Evolutionary conservation across 108 stramenopile species (phyloP).

Genomic region (Fistulifera pelliculosa): DNA sequence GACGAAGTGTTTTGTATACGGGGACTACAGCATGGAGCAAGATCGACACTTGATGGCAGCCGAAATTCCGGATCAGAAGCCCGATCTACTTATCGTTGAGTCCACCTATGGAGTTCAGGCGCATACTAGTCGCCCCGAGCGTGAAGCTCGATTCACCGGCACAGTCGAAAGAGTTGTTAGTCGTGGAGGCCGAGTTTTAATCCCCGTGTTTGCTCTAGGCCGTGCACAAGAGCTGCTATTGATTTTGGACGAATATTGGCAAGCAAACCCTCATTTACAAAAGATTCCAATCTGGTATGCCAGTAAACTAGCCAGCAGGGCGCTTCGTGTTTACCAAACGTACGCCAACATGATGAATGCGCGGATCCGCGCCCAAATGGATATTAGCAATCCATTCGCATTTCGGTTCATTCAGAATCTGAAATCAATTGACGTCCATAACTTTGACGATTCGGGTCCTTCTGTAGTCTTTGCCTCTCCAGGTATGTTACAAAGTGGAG

Average conservation of each 20-base stretch:
- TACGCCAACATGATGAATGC: slow-evolving; percentile 99
- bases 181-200: slow-evolving; percentile 90
- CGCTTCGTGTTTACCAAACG: slow-evolving; percentile 95
- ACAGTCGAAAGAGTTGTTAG: slow-evolving; percentile 81
- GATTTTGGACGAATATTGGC: slow-evolving; percentile 98
- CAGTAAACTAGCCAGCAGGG: slow-evolving; percentile 84
- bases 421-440: slow-evolving; percentile 87
- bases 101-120: slow-evolving; percentile 95
- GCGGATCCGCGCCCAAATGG: slow-evolving; percentile 88
- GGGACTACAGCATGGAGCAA: slow-evolving; percentile 97
- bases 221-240: slow-evolving; percentile 94
- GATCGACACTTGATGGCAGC: slow-evolving; percentile 97
- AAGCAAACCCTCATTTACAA: slow-evolving; percentile 90
- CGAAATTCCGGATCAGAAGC: slow-evolving; percentile 78
- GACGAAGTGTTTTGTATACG: slow-evolving; percentile 91
- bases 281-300: slow-evolving; percentile 93
- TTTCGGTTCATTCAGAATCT: slow-evolving; percentile 85
- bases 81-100: slow-evolving; percentile 96
- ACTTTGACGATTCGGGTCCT: slow-evolving; percentile 86
- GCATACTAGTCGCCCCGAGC: slow-evolving; percentile 83
- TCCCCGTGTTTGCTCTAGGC: slow-evolving; percentile 97
- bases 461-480: slow-evolving; percentile 96
- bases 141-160: slow-evolving; percentile 91
- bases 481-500: slow-evolving; percentile 97
- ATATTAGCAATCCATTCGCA: slow-evolving; percentile 88